A percentile compares a stretch with the other conserved stretches of the same genome.
phyloP scores from a whole-genome alignment of 2,329 filamentous ascomycete species.

The Fusarium sp. region DNA sequence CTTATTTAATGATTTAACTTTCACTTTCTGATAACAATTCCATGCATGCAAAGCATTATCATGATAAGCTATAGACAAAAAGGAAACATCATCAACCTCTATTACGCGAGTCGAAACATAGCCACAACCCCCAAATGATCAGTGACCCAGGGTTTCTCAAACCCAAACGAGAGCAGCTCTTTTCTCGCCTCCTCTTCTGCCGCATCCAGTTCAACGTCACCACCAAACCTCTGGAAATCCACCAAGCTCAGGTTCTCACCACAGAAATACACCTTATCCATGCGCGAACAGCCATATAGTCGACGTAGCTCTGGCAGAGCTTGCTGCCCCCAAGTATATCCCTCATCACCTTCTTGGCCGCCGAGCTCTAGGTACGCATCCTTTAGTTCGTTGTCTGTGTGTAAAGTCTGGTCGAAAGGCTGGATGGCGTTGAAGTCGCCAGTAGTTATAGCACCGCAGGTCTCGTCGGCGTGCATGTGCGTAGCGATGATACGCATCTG shows the following conservation, averaged over 20 bases:
- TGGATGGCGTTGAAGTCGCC: constrained; percentile 70
- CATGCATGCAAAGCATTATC: not conserved
- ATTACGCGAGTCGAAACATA: not conserved
- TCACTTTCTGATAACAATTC: not conserved
- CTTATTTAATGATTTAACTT: not conserved
- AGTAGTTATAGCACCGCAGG: constrained; percentile 58
- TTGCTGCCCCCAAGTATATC: constrained; percentile 70
- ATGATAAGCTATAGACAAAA: not conserved
- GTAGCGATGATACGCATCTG: constrained; percentile 59
- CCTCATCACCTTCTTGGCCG: constrained; percentile 62
- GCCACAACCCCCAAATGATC: constrained; percentile 21
- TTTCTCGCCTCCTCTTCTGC: not conserved
- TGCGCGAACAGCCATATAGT: constrained; percentile 61
- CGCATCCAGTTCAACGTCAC: constrained; percentile 50
- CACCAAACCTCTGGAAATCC: constrained; percentile 59
- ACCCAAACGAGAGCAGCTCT: constrained; percentile 13
- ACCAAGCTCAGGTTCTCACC: constrained; percentile 47
- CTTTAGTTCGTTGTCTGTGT: constrained; percentile 58
- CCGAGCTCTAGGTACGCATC: constrained; percentile 65
- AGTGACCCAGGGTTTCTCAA: constrained; percentile 20
- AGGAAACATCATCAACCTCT: not conserved
- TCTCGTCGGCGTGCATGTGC: constrained; percentile 54
- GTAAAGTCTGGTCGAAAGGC: constrained; percentile 61
- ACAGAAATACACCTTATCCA: constrained; percentile 64
- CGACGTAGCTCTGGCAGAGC: constrained; percentile 53